Base-by-base conservation (phyloP, 805 yeast genomes). In the Saturnispora hagleri region DNA sequence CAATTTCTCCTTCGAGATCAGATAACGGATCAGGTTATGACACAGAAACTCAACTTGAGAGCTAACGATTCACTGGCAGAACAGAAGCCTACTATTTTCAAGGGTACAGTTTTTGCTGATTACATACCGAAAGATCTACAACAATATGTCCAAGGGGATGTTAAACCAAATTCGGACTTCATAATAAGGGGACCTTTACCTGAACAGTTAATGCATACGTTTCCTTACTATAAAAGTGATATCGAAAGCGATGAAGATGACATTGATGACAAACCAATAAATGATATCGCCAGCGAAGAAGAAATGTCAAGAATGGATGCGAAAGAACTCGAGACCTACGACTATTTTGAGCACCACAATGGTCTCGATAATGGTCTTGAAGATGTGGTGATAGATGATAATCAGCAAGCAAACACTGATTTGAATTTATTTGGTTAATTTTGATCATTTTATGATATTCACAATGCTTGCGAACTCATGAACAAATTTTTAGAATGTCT, bases 101-200 rank as follows among this genome's bases (percentile, higher is more conserved):
- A 59, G 44, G 67, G 66, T 1, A 58, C 68, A 0, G 64, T 65
- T 0, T 47, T 67, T 4, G 51, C 57, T 1, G 60, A 64, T 17
- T 56, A 58, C 46, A 51, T 63, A 27, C 69, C 69, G 2, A 46
- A 57, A n/a, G 70, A 65, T 42, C 55, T 58, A 17, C 55, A 50
- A 40, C 57, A 55, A n/a, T 41, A 55, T 17, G 53, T 55, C 18
- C 47, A 49, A 3, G 54, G 55, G n/a, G 54, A 51, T 18, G 51
- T 36, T n/a, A 58, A 53, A 44, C 60, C 64, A 5, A 53, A 52
- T 31, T 58, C 57, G 35, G 69, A 68, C 45, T 65, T 65, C 49
- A 44, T 66, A 13, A 62, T 69, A 17, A 56, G 60, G 7, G 73
- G 71, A 0, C 70, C 71, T 1, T 62, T 69, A 12, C 71, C 73